Evolutionary conservation across 495 filamentous ascomycete genomes (phyloP).

Genomic region (Neurospora africana): DNA sequence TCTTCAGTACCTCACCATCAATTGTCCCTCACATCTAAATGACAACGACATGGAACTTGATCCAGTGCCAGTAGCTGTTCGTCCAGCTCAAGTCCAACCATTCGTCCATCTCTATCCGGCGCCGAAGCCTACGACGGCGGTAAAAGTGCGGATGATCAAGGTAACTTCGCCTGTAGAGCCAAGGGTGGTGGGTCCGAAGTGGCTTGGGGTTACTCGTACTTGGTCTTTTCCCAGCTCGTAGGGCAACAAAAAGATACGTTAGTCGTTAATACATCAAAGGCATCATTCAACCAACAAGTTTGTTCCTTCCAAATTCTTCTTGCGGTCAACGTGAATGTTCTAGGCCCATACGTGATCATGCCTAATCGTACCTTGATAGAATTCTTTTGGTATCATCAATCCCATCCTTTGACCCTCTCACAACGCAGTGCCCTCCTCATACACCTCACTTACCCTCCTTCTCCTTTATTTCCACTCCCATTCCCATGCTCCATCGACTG

Average conservation of each 20-base stretch:
- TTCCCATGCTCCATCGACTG: background rate
- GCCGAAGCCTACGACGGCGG: background rate
- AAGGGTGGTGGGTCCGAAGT: background rate
- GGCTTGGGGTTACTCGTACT: background rate
- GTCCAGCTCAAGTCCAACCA: background rate
- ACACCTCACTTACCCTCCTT: background rate
- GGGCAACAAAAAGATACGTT: no score
- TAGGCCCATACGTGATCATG: background rate
- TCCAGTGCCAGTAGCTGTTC: background rate
- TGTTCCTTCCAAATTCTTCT: accelerated
- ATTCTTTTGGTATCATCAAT: background rate
- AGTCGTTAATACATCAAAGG: background rate
- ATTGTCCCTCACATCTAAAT: background rate
- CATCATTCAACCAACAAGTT: background rate
- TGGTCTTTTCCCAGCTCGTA: background rate
- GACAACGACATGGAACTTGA: background rate
- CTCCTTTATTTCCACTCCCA: background rate
- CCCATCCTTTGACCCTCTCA: background rate
- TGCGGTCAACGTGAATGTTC: background rate
- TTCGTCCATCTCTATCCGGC: background rate
- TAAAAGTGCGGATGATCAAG: background rate
- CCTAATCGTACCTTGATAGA: background rate
- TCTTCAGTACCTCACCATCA: background rate
- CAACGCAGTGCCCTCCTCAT: background rate
- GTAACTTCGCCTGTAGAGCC: background rate